Conservation (phyloP, 108 stramenopile genomes). For the Cyclotella atomus region DNA sequence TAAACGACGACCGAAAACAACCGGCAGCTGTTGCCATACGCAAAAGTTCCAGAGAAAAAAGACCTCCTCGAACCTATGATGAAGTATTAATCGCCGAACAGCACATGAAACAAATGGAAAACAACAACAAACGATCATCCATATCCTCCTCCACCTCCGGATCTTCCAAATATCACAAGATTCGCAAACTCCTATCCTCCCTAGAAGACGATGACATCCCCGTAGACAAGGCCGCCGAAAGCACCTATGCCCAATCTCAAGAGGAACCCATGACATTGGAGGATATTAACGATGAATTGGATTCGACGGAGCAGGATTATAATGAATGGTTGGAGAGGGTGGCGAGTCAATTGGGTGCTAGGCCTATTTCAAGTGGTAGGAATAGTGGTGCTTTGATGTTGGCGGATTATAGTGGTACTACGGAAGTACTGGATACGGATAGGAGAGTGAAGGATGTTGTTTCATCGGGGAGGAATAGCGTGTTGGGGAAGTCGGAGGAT, state of each 20-base stretch:
- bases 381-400: no score
- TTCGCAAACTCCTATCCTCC: slow-evolving; percentile 3
- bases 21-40: not conserved
- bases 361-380: not conserved
- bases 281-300: not conserved
- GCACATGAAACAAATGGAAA: not conserved
- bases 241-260: slow-evolving; percentile 17
- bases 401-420: no score
- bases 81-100: not conserved
- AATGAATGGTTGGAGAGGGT: slow-evolving; percentile 47
- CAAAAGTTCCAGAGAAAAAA: slow-evolving; percentile 4
- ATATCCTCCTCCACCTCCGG: not conserved
- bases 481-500: not conserved
- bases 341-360: slow-evolving; percentile 28
- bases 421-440: no score
- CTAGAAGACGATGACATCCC: slow-evolving; percentile 30
- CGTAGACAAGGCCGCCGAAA: slow-evolving; percentile 45
- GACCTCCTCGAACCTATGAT: slow-evolving; percentile 10
- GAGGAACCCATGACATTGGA: slow-evolving; percentile 1
- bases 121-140: not conserved
- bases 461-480: not conserved
- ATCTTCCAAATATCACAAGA: slow-evolving; percentile 4
- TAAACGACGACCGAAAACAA: not conserved
- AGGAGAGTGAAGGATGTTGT: not conserved
- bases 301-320: slow-evolving; percentile 16